A percentile compares a stretch with the other conserved stretches of the same genome.
phyloP scores from a whole-genome alignment of 441 rosid genomes.

The Daphne laureola region DNA sequence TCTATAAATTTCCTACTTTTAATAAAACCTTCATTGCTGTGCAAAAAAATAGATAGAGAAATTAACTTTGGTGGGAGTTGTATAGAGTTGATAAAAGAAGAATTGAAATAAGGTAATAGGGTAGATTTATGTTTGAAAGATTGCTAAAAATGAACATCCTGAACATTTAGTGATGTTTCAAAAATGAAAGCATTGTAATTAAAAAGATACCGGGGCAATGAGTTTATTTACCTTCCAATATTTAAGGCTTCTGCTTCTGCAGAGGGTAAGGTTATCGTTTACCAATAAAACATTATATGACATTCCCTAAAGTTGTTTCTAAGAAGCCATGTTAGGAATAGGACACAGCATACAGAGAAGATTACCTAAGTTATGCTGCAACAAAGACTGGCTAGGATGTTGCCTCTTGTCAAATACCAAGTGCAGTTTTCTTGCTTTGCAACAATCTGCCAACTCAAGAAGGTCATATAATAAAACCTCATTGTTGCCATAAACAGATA shows the following conservation, averaged over 20 bases:
- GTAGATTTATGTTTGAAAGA: too few species aligned
- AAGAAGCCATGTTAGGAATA: conserved; percentile 1
- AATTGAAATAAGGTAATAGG: too few species aligned
- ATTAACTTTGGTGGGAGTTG: too few species aligned
- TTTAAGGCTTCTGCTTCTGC: not conserved
- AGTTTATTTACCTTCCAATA: not conserved
- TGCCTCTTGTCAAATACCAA: conserved; percentile 87
- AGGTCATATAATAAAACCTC: conserved; percentile 87
- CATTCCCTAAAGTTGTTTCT: not conserved
- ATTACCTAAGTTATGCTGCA: conserved; percentile 91
- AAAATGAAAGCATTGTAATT: too few species aligned
- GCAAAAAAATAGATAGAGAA: too few species aligned
- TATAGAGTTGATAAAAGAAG: too few species aligned
- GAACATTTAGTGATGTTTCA: too few species aligned
- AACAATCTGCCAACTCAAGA: conserved; percentile 98
- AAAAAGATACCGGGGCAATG: too few species aligned
- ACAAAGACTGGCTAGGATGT: conserved; percentile 81
- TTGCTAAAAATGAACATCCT: too few species aligned
- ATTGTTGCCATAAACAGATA: conserved; percentile 66
- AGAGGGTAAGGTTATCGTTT: conserved; percentile 4
- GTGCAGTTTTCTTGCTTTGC: conserved; percentile 80
- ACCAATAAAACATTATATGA: conserved; percentile 5
- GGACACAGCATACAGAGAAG: conserved; percentile 7
- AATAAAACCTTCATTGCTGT: too few species aligned
- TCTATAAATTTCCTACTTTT: too few species aligned